Evolutionary conservation across 495 filamentous ascomycete genomes (phyloP), one percentile per base, ranked within the genome.

Genomic region (Terfezia claveryi): DNA sequence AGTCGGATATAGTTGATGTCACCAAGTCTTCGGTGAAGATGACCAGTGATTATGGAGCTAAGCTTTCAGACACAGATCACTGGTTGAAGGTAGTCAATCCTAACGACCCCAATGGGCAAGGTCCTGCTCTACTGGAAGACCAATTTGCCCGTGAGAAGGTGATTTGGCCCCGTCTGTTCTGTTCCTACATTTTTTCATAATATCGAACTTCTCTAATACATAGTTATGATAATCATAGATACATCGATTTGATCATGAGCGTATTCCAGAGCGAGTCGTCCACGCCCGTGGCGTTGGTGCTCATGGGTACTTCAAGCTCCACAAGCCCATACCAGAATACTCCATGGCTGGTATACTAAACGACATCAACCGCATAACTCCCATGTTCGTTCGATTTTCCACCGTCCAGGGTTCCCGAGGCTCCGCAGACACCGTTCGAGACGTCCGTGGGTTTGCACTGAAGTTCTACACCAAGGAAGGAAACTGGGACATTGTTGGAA

Each of bases 251-350:
- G 85, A 91, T 61, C 85, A 91, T 59, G 85, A 93, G 66, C 76
- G 86, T 53, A 89, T 91, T 53, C 86, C 86, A 3, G 86, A 92
- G 68, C 74, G 87, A 53, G 86, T 92, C 12, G 85, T 94, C 6
- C 87, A 94, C 63, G 87, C 87, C 32, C 82, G 87, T 37, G 87
- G 86, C 6, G 17, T 46, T 14, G 41, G 41, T 46, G 87, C 87
- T 16, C 92, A 91, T 61, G 87, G 87, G 11, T 85, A 75, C 36
- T 93, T 92, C 71, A 82, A 72, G 54, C 68, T 93, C 2, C 73
- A 75, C 55, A 74, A 89, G 69, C 72, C 64, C 10, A 59, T 66
- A 20, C 55, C 55, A 49, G 81, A 89, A 52, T 72, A 89, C 8
- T 82, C 82, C 6, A 71, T 66, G 4, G 87, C 87, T 0, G 76